A percentile compares a stretch with the other conserved stretches of the same genome.
Conservation (phyloP, 2,329 filamentous ascomycete species). For the Blumeria graminis region DNA sequence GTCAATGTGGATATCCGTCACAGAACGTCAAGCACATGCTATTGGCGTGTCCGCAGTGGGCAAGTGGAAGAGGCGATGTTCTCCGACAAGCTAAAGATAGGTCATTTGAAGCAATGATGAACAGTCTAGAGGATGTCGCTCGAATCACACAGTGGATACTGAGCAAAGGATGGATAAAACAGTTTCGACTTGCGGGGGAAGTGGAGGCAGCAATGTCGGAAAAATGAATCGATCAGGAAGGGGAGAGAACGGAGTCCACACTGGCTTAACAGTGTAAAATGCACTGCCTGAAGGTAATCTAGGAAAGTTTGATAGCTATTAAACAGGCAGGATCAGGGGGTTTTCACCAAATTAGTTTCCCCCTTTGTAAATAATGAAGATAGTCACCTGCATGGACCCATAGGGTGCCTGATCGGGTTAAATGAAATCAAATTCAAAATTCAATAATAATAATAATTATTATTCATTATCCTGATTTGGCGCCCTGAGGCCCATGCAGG, state of each 20-base stretch:
- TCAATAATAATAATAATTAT: no score
- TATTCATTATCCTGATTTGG: no score
- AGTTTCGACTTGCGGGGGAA: not conserved
- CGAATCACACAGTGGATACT: not conserved
- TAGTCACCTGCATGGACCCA: not conserved
- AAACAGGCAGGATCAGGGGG: not conserved
- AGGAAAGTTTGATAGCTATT: not conserved
- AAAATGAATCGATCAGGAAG: not conserved
- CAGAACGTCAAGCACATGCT: not conserved
- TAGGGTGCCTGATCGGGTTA: not conserved
- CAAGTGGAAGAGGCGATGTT: not conserved
- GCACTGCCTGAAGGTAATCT: not conserved
- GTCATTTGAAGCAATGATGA: not conserved
- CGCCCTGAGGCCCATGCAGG: no score
- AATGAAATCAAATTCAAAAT: not conserved
- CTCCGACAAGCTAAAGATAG: not conserved
- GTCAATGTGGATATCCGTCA: not conserved
- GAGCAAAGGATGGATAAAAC: not conserved
- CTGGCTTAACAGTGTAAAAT: not conserved
- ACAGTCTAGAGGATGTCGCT: not conserved
- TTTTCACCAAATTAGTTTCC: not conserved
- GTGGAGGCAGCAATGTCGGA: not conserved
- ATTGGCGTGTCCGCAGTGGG: not conserved
- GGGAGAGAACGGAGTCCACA: not conserved
- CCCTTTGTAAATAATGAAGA: not conserved